These are phyloP conservation scores for Paramecium primaurelia DNA, from an alignment of 73 alveolate genomes.

Conservation along the genomic window DNA sequence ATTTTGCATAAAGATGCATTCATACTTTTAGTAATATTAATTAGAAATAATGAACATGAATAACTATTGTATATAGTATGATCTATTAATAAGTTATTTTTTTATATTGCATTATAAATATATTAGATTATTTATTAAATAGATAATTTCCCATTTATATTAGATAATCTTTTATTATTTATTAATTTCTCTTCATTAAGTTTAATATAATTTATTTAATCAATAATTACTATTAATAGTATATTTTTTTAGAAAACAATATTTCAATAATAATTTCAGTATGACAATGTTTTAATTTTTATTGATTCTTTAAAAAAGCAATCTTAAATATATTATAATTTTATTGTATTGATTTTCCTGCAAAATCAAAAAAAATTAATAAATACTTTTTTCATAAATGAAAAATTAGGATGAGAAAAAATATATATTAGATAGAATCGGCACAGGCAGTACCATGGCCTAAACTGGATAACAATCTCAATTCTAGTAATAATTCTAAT, in stretches of 20 bases:
- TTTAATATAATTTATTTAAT: not conserved
- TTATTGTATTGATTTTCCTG: not conserved
- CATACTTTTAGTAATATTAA: conserved; percentile 1
- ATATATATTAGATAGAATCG: not conserved
- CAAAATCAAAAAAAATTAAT: not conserved
- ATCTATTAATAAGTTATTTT: not conserved
- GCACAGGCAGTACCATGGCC: not conserved
- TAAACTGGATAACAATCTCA: not conserved
- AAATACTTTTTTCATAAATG: not conserved
- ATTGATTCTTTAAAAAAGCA: not conserved
- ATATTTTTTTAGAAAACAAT: not conserved
- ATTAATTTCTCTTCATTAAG: not conserved
- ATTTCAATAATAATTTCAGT: not conserved
- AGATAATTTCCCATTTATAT: not conserved
- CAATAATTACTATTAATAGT: not conserved
- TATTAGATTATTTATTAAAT: not conserved
- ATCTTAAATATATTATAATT: not conserved
- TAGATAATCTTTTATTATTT: too few species aligned
- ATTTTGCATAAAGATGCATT: conserved; percentile 22
- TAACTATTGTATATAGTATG: not conserved
- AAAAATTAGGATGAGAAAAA: not conserved
- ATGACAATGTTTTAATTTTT: not conserved
- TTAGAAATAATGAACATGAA: not conserved
- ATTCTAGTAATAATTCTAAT: not conserved
- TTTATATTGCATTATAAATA: not conserved